Evolutionary conservation across 2,329 filamentous ascomycete genomes (phyloP), one percentile per base, ranked within the genome.

Genomic region (Phialemoniopsis sp.): DNA sequence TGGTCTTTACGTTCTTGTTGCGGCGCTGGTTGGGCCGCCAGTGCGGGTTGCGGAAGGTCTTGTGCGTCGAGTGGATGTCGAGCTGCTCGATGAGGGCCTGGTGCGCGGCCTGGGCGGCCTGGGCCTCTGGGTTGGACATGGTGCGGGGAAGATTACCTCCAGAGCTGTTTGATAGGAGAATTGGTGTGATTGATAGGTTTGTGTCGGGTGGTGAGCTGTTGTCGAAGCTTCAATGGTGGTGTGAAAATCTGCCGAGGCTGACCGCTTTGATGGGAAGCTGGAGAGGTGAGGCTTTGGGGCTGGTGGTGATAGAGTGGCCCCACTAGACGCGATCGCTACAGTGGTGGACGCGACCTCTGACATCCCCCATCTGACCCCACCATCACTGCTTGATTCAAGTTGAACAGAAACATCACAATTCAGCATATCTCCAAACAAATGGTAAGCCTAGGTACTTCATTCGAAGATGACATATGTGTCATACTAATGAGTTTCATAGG

Each of bases 1-100:
- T 93, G 53, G 95, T 88, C 66, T 97, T 97, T 65, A 97, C 84
- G 64, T 95, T 97, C 73, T 98, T 98, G 78, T 98, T 98, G 64
- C 93, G 88, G 37, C 93, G 89, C 63, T 90, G 85, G 49, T 91
- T 89, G 13, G 93, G 89, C 57, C 87, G 89, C 93, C 93, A 98
- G 60, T 80, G 70, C 3, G 85, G 73, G 59, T 89, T 95, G 62
- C 91, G 90, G 73, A 96, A 98, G 55, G 82, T 85, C 67, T 94
- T 95, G 53, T 82, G 82, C 57, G 87, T 80, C 43, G 82, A 79
- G 62, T 93, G 85, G 55, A 96, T 89, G 71, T 98, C 93, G 56
- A 97, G 87, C 60, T 87, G 72, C 64, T 96, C 89, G 51, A 98
- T 82, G 45, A 97, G 84, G 51, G 80, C 77, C 60, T 88, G 86